These are phyloP conservation scores for Zoysia matrella DNA, from an alignment of 202 grass and related monocot genomes.

Conservation along the genomic window DNA sequence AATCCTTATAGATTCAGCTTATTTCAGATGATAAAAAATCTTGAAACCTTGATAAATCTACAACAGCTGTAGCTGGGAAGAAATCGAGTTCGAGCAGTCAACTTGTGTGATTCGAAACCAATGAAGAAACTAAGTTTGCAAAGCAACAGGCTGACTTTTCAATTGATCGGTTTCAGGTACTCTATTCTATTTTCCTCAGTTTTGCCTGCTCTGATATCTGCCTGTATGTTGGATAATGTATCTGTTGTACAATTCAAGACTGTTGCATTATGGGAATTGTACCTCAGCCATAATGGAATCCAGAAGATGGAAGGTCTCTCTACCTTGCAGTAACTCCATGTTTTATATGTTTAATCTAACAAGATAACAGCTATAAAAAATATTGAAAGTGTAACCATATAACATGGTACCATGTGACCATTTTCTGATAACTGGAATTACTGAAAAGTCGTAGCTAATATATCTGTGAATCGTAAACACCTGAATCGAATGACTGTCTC, in stretches of 20 bases:
- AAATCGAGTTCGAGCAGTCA: conserved; percentile 76
- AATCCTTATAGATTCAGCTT: conserved; percentile 23
- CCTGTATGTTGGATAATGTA: conserved; percentile 4
- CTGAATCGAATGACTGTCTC: background rate
- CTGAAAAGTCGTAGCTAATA: background rate
- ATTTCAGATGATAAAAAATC: conserved; percentile 89
- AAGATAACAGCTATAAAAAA: conserved; percentile 71
- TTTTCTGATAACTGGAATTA: background rate
- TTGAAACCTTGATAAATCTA: conserved; percentile 77
- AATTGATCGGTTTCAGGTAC: conserved; percentile 90
- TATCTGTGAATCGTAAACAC: no score
- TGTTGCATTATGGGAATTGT: conserved; percentile 87
- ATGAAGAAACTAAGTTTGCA: conserved; percentile 96
- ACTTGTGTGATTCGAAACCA: conserved; percentile 84
- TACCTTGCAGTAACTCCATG: conserved; percentile 75
- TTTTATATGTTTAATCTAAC: conserved; percentile 94
- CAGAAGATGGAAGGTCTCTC: conserved; percentile 94
- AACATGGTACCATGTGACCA: conserved; percentile 24
- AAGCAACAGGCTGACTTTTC: conserved; percentile 80
- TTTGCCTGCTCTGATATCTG: conserved; percentile 17
- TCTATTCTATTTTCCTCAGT: conserved; percentile 15
- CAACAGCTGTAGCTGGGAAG: conserved; percentile 87
- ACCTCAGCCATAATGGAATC: conserved; percentile 96
- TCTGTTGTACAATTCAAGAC: conserved; percentile 57
- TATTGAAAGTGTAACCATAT: conserved; percentile 82